phyloP scores from a whole-genome alignment of 352 stramenopile species.

The Detonula confervacea region DNA sequence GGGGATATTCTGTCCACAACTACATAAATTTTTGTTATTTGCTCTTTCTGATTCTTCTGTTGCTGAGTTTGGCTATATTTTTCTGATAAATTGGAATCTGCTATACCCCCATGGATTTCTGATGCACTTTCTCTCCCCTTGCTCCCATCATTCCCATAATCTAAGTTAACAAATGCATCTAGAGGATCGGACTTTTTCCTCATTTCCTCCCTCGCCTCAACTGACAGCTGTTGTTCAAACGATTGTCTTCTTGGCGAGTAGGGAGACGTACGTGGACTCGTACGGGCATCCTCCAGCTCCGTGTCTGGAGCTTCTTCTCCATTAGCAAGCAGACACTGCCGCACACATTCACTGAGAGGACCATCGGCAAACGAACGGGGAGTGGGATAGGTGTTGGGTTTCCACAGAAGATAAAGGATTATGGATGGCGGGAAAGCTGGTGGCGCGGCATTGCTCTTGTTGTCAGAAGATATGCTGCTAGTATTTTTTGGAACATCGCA shows the following conservation, averaged over 20 bases:
- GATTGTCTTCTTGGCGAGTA: slow-evolving; percentile 33
- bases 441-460: not conserved
- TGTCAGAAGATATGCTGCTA: not conserved
- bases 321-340: slow-evolving; percentile 26
- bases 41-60: not conserved
- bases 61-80: too few relatives aligned
- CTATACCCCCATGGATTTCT: too few relatives aligned
- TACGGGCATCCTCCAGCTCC: slow-evolving; percentile 16
- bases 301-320: slow-evolving; percentile 20
- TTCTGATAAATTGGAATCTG: too few relatives aligned
- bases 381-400: slow-evolving; percentile 32
- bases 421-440: slow-evolving; percentile 51
- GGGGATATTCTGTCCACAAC: slow-evolving; percentile 45
- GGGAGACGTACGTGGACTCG: not conserved
- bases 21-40: slow-evolving; percentile 47
- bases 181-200: too few relatives aligned
- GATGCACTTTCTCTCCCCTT: too few relatives aligned
- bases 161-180: too few relatives aligned
- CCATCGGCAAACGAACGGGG: slow-evolving; percentile 40
- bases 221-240: not conserved
- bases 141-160: too few relatives aligned
- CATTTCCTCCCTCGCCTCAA: too few relatives aligned
- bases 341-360: slow-evolving; percentile 32
- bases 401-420: slow-evolving; percentile 73
- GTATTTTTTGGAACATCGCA: slow-evolving; percentile 19